phyloP scores from a whole-genome alignment of 345 rosid species.

The Geranium rotundifolium region DNA sequence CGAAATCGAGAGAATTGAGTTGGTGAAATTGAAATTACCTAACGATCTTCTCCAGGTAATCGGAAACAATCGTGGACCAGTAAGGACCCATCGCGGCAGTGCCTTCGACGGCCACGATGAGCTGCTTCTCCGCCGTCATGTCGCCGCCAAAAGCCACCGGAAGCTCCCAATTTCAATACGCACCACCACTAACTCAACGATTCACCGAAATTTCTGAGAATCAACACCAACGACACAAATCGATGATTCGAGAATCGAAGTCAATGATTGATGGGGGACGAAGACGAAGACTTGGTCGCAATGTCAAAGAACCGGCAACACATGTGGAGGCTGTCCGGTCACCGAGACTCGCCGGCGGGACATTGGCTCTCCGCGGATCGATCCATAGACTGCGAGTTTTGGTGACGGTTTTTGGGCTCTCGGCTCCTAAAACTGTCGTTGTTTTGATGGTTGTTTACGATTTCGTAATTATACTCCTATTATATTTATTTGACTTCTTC shows the following conservation, averaged over 20 bases:
- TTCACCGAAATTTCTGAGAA: too few relatives aligned
- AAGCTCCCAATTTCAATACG: too few relatives aligned
- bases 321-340: neutral
- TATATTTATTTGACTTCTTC: too few relatives aligned
- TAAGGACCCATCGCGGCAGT: constrained; percentile 88
- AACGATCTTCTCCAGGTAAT: constrained; percentile 84
- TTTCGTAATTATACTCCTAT: too few relatives aligned
- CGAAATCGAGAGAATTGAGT: neutral
- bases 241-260: neutral
- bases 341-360: neutral
- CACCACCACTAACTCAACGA: too few relatives aligned
- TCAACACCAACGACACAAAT: neutral
- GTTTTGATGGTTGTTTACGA: too few relatives aligned
- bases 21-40: constrained; percentile 27
- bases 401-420: neutral
- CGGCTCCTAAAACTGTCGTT: too few relatives aligned
- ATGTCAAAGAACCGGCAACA: neutral
- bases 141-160: neutral
- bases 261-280: neutral
- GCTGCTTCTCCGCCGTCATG: constrained; percentile 64
- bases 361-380: neutral
- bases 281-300: neutral
- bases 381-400: neutral
- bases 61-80: constrained; percentile 63
- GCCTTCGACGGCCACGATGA: constrained; percentile 82